Evolutionary conservation across 768 basidiomycete genomes (phyloP), one percentile per base, ranked within the genome.

Genomic region (Lentinus brumalis): DNA sequence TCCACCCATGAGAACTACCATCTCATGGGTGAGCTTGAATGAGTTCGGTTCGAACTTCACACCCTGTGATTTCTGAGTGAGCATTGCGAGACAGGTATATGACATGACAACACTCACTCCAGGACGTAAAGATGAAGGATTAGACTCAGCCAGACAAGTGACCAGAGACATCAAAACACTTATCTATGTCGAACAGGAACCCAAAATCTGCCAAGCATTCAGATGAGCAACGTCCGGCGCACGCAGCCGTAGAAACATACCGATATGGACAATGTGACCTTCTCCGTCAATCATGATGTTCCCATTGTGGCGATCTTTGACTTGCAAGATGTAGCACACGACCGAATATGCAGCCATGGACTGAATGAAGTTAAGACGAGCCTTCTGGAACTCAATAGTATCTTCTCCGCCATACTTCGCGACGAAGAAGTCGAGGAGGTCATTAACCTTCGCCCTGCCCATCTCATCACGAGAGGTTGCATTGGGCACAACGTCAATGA

Each of bases 261-360:
- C 96, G 66, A 99, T 85, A 72, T 99, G 97, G 4, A 98, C 84
- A 60, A 99, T 96, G 71, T 98, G 96, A 0, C 97, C 97, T 60
- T 96, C 92, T 2, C 91, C 94, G 71, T 98, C 97, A 61, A 99
- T 96, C 96, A 99, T 98, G 71, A 99, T 98, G 73, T 99, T 99
- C 31, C 97, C 97, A 70, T 99, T 99, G 74, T 99, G 97, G 41
- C 97, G 79, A 71, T 99, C 97, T 77, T 99, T 99, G 78, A 99
- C 96, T 74, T 99, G 97, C 46, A 98, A 76, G 66, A 99, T 94
- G 73, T 97, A 98, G 73, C 96, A 98, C 8, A 95, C 94, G 29
- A 98, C 89, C 35, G 96, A 98, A 74, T 99, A 99, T 10, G 95
- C 97, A 0, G 97, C 96, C 97, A 98, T 99, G 2, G 94, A 96